Evolutionary conservation across 2,329 filamentous ascomycete genomes (phyloP).

Genomic region (Diaporthe capsici): DNA sequence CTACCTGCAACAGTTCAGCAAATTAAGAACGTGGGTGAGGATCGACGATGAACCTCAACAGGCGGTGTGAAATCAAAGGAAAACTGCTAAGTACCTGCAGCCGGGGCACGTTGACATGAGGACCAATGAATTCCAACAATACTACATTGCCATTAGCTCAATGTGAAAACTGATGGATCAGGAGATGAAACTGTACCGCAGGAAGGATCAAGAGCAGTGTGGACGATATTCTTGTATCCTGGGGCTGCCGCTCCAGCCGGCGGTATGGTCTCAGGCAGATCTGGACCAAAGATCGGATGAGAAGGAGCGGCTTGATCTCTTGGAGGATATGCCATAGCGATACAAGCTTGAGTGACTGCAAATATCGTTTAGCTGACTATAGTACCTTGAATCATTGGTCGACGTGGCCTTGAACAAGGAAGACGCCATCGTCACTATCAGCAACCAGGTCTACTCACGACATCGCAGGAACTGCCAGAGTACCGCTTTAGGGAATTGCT

Average conservation of each 20-base stretch:
- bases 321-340: constrained; percentile 9
- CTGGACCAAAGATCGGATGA: neutral
- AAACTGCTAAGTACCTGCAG: neutral
- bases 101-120: neutral
- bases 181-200: too few relatives aligned
- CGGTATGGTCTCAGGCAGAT: neutral
- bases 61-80: neutral
- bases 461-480: constrained; percentile 14
- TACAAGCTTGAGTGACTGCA: neutral
- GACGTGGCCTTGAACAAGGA: neutral
- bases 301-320: neutral
- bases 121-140: neutral
- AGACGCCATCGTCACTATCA: too few relatives aligned
- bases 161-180: neutral
- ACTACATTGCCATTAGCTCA: neutral
- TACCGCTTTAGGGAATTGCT: neutral
- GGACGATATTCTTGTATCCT: constrained; percentile 8
- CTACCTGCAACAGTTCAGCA: neutral
- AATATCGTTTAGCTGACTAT: too few relatives aligned
- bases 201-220: neutral
- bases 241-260: neutral
- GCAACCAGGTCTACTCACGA: neutral
- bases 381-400: neutral
- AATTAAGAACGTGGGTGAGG: neutral
- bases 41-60: neutral